Conservation (phyloP, 331 rosid species). For the Prunus yedoensis region DNA sequence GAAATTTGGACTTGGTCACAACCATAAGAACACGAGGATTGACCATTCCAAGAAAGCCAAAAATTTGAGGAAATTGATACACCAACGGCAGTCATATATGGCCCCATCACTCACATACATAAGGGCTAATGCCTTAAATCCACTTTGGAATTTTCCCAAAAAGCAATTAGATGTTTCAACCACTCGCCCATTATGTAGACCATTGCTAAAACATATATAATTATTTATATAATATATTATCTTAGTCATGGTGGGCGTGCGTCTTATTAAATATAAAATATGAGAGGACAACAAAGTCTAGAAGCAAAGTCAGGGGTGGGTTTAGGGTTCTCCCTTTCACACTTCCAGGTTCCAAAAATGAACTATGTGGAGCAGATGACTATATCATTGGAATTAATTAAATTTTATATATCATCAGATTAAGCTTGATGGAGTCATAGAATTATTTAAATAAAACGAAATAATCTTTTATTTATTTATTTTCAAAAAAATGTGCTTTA, state of each 20-base stretch:
- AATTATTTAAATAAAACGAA: background rate
- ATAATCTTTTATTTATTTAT: no score
- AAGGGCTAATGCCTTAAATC: background rate
- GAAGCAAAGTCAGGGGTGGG: background rate
- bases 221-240: no score
- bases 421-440: background rate
- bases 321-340: background rate
- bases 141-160: background rate
- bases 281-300: background rate
- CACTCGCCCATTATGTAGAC: background rate
- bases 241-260: background rate
- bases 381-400: background rate
- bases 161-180: background rate
- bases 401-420: background rate
- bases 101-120: background rate
- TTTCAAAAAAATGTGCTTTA: no score
- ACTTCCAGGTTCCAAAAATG: background rate
- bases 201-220: background rate
- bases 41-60: background rate
- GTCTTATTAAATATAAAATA: background rate
- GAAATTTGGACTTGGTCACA: background rate
- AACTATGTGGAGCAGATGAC: background rate
- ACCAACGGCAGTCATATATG: background rate
- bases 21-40: background rate
- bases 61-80: background rate